Evolutionary conservation across 345 rosid species (phyloP), one percentile per base, ranked within the genome.

Genomic region (Atalantia buxifolia): DNA sequence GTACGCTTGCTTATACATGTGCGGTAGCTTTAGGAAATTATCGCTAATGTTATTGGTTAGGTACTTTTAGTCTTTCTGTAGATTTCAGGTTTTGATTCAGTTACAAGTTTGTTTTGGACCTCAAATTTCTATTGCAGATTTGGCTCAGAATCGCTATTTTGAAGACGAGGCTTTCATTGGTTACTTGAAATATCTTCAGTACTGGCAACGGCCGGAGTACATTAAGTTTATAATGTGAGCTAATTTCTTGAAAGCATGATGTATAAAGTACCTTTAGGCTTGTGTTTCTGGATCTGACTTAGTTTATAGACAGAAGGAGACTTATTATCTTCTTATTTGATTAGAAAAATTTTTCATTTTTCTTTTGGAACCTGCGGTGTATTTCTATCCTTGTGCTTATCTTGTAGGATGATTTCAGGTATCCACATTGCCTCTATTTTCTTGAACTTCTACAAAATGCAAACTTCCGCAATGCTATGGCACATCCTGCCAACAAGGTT

Each of bases 141-240:
- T 97, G 86, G 99, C 99, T 71, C 99, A 97, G 86, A 97, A 97
- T 78, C 97, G 98, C 10, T 93, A 97, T 86, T 93, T 97, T 74
- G 99, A 97, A 50, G 99, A 97, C 72, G 98, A 94, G 84, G 92
- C 99, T 7, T 97, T 94, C 83, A 91, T 97, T 80, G 98, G 94
- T 27, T 97, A 97, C 90, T 86, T 97, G 88, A 97, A 97, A 76
- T 97, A 94, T 81, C 98, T 97, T 75, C 94, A 88, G 77, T 97
- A 97, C 81, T 97, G 97, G 99, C 98, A 94, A 77, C 96, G 83
- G 16, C 98, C 98, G 0, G 98, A 97, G 84, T 94, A 94, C 81
- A 82, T 89, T 50, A 97, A 94, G 76, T 97, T 88, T 83, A 90
- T 97, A 59, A 97, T 94, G 99, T 97, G 82, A 92, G 98, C 68